Evolutionary conservation across 1,284 basidiomycete species (phyloP).

Genomic region (Leccinum angustisporum): DNA sequence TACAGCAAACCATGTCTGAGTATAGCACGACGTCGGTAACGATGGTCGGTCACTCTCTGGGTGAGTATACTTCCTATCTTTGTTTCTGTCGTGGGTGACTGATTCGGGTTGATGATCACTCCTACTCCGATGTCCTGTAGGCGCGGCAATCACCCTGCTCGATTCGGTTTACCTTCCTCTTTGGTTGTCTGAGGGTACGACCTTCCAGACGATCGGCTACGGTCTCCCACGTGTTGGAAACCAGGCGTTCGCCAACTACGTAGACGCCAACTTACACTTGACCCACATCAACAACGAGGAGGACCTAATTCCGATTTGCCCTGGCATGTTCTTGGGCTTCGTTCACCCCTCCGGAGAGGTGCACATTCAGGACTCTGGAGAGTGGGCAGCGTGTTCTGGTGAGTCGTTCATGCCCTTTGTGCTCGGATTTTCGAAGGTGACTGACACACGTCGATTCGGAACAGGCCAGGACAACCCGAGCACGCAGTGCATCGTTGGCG

Average conservation of each 20-base stretch:
- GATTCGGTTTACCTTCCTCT: conserved; percentile 43
- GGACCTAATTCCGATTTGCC: conserved; percentile 50
- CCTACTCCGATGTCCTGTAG: conserved; percentile 10
- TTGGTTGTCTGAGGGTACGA: conserved; percentile 36
- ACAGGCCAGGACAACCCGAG: conserved; percentile 59
- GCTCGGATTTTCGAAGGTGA: conserved; percentile 60
- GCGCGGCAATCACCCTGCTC: conserved; percentile 55
- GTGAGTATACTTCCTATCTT: conserved; percentile 27
- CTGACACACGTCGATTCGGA: conserved; percentile 42
- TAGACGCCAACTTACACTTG: conserved; percentile 47
- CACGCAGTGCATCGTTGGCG: conserved; percentile 52
- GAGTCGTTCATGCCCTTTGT: neutral
- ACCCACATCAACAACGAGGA: conserved; percentile 55
- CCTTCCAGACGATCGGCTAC: conserved; percentile 43
- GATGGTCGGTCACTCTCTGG: conserved; percentile 57
- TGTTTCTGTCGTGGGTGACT: neutral
- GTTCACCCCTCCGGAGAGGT: conserved; percentile 59
- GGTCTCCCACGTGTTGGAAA: conserved; percentile 70
- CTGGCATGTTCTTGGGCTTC: conserved; percentile 52
- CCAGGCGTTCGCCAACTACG: conserved; percentile 57
- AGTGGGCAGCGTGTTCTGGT: conserved; percentile 52
- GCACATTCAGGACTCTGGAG: conserved; percentile 49
- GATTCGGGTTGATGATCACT: neutral
- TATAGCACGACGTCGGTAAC: conserved; percentile 47
- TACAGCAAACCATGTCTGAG: conserved; percentile 39